phyloP scores from a whole-genome alignment of 345 rosid species.

The Sonneratia alba region DNA sequence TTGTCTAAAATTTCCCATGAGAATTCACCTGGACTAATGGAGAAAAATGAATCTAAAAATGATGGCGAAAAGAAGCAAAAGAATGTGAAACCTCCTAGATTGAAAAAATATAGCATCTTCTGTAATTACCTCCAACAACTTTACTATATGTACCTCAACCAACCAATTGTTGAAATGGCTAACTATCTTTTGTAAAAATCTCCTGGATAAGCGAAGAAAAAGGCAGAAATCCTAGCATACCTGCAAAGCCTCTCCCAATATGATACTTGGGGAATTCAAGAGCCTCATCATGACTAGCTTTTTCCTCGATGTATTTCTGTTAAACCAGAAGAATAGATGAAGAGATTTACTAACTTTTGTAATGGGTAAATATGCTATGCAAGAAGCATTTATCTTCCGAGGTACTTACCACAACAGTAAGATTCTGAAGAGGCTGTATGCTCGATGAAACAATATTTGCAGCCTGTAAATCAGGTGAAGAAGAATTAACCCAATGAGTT shows the following conservation, averaged over 20 bases:
- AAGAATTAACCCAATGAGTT: neutral
- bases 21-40: neutral
- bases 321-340: neutral
- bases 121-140: neutral
- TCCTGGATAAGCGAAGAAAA: neutral
- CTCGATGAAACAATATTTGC: constrained; percentile 64
- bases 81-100: neutral
- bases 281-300: constrained; percentile 36
- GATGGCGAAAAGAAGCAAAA: neutral
- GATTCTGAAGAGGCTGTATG: constrained; percentile 76
- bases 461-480: constrained; percentile 31
- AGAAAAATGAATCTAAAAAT: neutral
- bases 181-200: neutral
- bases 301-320: constrained; percentile 53
- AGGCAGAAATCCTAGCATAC: constrained; percentile 17
- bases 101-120: neutral
- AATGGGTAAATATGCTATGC: neutral
- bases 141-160: neutral
- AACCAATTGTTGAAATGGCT: neutral
- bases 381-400: neutral
- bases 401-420: constrained; percentile 43
- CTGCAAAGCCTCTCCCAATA: constrained; percentile 63
- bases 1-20: neutral
- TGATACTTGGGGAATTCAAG: constrained; percentile 41
- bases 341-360: neutral